Evolutionary conservation across 768 basidiomycete genomes (phyloP).

Genomic region (Agrocybe praecox): DNA sequence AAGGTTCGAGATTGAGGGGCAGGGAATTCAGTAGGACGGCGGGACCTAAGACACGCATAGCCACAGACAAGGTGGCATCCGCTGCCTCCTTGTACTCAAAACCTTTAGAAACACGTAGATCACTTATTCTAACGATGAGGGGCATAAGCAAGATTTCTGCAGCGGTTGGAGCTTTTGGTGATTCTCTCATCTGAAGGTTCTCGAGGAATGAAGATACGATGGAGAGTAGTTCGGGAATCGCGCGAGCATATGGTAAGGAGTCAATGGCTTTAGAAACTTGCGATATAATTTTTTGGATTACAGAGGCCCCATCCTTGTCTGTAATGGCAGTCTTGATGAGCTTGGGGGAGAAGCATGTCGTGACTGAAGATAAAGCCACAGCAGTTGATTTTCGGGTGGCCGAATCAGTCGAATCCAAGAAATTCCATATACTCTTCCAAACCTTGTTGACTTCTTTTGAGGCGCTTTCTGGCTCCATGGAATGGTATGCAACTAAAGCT

Average conservation of each 20-base stretch:
- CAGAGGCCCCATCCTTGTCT: conserved; percentile 51
- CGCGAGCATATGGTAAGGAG: conserved; percentile 69
- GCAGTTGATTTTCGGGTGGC: conserved; percentile 65
- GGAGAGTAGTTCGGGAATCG: conserved; percentile 80
- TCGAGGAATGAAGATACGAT: conserved; percentile 71
- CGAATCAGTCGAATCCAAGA: conserved; percentile 71
- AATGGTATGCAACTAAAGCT: conserved; percentile 66
- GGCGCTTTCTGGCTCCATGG: conserved; percentile 50
- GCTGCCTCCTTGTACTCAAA: conserved; percentile 93
- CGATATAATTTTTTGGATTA: conserved; percentile 62
- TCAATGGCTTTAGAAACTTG: conserved; percentile 72
- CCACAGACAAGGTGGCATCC: conserved; percentile 75
- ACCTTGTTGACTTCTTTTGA: conserved; percentile 58
- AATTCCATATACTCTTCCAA: conserved; percentile 78
- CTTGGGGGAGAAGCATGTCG: conserved; percentile 70
- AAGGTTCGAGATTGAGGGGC: conserved; percentile 86
- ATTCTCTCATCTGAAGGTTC: conserved; percentile 54
- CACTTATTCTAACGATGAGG: conserved; percentile 70
- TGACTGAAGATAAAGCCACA: conserved; percentile 61
- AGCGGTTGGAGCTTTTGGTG: conserved; percentile 48
- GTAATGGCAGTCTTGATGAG: conserved; percentile 56
- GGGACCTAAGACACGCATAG: conserved; percentile 87
- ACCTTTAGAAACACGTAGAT: conserved; percentile 72
- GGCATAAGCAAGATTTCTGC: conserved; percentile 73
- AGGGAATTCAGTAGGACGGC: conserved; percentile 71